Evolutionary conservation across 73 alveolate genomes (phyloP), one percentile per base, ranked within the genome.

Genomic region (Paramecium biaurelia): DNA sequence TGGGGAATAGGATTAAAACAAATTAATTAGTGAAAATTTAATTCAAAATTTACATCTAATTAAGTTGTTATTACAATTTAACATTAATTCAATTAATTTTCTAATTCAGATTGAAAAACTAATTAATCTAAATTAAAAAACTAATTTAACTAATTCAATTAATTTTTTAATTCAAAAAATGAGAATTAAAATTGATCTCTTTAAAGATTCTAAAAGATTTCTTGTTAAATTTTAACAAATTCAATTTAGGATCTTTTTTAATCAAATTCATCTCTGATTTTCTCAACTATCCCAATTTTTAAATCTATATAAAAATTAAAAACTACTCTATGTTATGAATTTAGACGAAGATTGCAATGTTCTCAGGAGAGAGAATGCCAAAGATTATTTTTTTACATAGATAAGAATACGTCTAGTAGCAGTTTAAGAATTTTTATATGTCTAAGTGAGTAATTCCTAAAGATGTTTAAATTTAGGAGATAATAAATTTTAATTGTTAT

Each of bases 21-120:
- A 53, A 53, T 53, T 15, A 53, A 15, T 53, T 53, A 5, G 6
- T 15, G 14, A 7, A 53, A 53, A 18, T 20, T n/a, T 5, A 53
- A 18, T 5, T 32, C 68, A 53, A 18, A 4, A 6, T 53, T 18
- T 20, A n/a, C 68, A 53, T 53, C 68, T 7, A 53, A 3, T 18
- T 53, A 53, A 53, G 30, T 3, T 53, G 26, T 15, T 2, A 53
- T 53, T 4, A 53, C 68, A 18, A 53, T 21, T 5, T 53, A 18
- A 53, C 68, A 53, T 18, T 53, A 18, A 93, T 93, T 93, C 9
- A 93, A 42, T 23, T 94, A 94, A 92, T 92, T 94, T 63, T 92
- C 93, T 26, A 85, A 28, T 2, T 76, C 92, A 92, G 92, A 76
- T 84, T 95, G 85, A 57, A 92, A 92, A 20, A 85, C 84, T 92